phyloP scores from a whole-genome alignment of 2,329 filamentous ascomycete species.

The Septoria petroselini region DNA sequence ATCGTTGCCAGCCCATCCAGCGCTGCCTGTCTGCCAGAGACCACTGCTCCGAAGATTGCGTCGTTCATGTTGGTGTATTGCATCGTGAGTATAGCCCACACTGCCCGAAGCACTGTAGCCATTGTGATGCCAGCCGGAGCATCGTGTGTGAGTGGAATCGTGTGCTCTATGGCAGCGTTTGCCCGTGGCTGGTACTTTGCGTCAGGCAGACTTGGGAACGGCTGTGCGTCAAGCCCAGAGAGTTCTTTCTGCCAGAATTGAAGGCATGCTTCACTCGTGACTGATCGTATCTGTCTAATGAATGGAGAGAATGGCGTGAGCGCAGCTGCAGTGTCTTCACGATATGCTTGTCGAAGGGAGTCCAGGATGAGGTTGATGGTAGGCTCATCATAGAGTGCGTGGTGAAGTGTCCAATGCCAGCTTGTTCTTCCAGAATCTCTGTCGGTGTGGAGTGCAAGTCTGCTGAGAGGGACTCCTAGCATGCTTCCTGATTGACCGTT shows the following conservation, averaged over 20 bases:
- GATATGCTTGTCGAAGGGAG: slow-evolving; percentile 24
- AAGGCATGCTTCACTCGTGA: slow-evolving; percentile 29
- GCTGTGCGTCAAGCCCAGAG: slow-evolving; percentile 32
- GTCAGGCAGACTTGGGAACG: slow-evolving; percentile 37
- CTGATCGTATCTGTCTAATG: slow-evolving; percentile 38
- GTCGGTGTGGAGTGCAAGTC: slow-evolving; percentile 2
- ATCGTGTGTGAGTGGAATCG: slow-evolving; percentile 17
- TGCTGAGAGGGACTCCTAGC: neutral
- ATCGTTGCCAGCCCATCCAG: slow-evolving; percentile 4
- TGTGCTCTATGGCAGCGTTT: slow-evolving; percentile 29
- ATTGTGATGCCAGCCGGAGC: slow-evolving; percentile 14
- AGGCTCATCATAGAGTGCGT: slow-evolving; percentile 44
- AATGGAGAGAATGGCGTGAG: slow-evolving; percentile 14
- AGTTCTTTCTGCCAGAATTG: slow-evolving; percentile 39
- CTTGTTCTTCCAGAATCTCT: too few species aligned
- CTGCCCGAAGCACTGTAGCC: slow-evolving; percentile 14
- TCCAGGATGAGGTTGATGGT: slow-evolving; percentile 38
- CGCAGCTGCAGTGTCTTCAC: neutral
- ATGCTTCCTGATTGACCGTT: neutral
- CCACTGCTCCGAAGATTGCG: slow-evolving; percentile 19
- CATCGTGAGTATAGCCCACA: slow-evolving; percentile 16
- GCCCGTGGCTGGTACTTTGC: slow-evolving; percentile 27
- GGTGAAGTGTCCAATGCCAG: slow-evolving; percentile 34
- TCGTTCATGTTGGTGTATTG: slow-evolving; percentile 12
- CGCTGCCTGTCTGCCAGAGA: slow-evolving; percentile 29